A percentile compares a stretch with the other conserved stretches of the same genome.
Conservation (phyloP, 1,284 basidiomycete species). For the Sporisorium scitamineum region DNA sequence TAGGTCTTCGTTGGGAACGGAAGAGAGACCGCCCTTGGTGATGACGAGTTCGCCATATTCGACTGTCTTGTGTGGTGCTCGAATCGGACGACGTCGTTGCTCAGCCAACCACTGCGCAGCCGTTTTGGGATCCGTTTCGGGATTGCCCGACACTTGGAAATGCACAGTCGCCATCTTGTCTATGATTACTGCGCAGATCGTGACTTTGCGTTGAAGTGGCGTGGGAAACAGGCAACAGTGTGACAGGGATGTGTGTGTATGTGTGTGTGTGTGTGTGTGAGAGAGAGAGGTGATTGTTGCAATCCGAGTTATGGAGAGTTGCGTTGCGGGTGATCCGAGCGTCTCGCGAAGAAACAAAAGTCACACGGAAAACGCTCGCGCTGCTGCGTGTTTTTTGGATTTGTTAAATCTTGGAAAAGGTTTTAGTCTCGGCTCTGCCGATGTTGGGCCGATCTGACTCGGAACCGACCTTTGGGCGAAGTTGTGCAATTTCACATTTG, state of each 20-base stretch:
- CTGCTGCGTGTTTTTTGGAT: no score
- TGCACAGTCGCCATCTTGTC: conserved; percentile 13
- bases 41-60: conserved; percentile 76
- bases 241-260: no score
- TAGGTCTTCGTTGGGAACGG: conserved; percentile 52
- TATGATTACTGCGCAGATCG: neutral
- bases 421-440: neutral
- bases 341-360: neutral
- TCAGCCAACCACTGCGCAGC: conserved; percentile 55
- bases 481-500: neutral
- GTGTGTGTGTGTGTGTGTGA: no score
- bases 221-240: neutral
- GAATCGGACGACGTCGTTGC: conserved; percentile 60
- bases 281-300: neutral
- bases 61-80: conserved; percentile 80
- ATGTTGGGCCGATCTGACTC: neutral
- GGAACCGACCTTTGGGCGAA: conserved; percentile 11
- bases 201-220: neutral
- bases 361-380: neutral
- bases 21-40: conserved; percentile 72
- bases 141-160: conserved; percentile 36
- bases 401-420: no score
- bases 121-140: conserved; percentile 37
- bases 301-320: no score
- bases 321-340: neutral